Evolutionary conservation across 1,139 yeast genomes (phyloP).

Genomic region (Pichia sp.): DNA sequence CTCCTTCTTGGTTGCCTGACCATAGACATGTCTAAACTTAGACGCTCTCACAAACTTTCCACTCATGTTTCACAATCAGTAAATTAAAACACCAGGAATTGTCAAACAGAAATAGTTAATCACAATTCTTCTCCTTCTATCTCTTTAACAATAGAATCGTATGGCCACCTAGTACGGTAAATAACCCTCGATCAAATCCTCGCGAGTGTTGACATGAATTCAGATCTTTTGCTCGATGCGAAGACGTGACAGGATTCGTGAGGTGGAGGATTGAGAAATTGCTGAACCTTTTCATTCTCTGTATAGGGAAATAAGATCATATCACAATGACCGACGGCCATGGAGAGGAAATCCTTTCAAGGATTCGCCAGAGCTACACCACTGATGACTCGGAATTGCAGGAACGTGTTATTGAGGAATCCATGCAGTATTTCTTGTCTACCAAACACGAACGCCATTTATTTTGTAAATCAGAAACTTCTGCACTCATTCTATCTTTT

Average conservation of each 20-base stretch:
- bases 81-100: background rate
- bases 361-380: background rate
- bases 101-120: background rate
- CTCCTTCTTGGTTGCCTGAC: constrained; percentile 86
- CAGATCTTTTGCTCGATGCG: no score
- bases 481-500: constrained; percentile 10
- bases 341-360: no score
- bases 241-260: no score
- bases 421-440: constrained; percentile 9
- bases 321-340: no score
- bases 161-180: no score
- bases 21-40: constrained; percentile 91
- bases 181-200: no score
- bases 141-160: background rate
- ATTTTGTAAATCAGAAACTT: constrained; percentile 9
- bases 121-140: background rate
- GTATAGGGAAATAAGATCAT: no score
- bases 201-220: no score
- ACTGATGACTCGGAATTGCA: constrained; percentile 9
- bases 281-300: no score
- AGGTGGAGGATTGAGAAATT: no score
- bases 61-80: constrained; percentile 29
- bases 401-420: constrained; percentile 11
- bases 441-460: constrained; percentile 5
- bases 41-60: constrained; percentile 95